Percentiles rank a stretch among this genome's conserved stretches.
phyloP scores from a whole-genome alignment of 2,329 filamentous ascomycete genomes.

The Calonectria henricotiae region DNA sequence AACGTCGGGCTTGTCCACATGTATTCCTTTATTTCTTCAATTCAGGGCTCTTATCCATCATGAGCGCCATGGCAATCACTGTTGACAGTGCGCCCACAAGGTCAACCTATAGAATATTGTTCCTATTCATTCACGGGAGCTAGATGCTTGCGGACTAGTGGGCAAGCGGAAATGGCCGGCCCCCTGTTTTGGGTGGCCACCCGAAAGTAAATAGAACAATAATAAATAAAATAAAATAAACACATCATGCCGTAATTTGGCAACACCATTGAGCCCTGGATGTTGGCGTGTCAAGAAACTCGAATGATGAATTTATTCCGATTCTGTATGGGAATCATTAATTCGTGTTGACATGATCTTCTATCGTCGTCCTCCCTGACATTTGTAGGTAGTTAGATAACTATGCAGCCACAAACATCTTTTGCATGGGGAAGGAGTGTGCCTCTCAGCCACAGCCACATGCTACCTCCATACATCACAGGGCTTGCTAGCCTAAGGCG shows the following conservation, averaged over 20 bases:
- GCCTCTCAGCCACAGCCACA: slow-evolving; percentile 24
- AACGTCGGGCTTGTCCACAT: no score
- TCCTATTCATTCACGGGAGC: not conserved
- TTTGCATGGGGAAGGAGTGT: not conserved
- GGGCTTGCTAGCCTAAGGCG: slow-evolving; percentile 48
- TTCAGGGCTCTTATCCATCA: no score
- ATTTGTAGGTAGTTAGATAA: not conserved
- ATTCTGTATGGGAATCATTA: not conserved
- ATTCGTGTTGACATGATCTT: not conserved
- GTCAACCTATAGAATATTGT: no score
- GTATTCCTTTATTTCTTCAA: no score
- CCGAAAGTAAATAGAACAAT: slow-evolving; percentile 15
- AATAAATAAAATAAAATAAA: slow-evolving; percentile 18
- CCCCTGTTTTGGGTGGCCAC: slow-evolving; percentile 9
- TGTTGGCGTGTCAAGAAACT: not conserved
- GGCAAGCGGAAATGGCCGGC: not conserved
- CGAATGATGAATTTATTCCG: not conserved
- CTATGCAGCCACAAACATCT: slow-evolving; percentile 33
- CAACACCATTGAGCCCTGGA: not conserved
- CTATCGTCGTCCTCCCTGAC: no score
- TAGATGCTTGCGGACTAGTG: not conserved
- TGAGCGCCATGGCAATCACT: not conserved
- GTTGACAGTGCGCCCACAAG: not conserved
- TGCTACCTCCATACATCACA: not conserved
- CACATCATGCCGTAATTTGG: not conserved